Base-by-base conservation (phyloP, 2,329 filamentous ascomycete species). In the Fusarium euwallaceae region DNA sequence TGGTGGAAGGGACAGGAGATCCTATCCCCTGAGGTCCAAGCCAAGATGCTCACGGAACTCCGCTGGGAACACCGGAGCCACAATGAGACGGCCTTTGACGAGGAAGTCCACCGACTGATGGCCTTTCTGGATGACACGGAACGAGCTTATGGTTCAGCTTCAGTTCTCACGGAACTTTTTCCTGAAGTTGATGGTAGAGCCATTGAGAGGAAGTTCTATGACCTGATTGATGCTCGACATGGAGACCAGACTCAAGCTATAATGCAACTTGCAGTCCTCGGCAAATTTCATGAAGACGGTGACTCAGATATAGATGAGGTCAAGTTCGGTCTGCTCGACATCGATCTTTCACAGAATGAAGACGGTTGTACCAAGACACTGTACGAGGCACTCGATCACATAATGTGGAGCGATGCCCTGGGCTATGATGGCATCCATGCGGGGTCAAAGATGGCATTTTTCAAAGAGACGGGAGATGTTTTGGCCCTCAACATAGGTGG, bases 1-100 rank as follows among this genome's bases (percentile, higher is more conserved):
- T 92, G 91, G 91, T 92, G 91, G 91, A 87, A 86, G 71, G 90
- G 91, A 4, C 83, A 87, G 56, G 79, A 84, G 10, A 91, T 92
- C 41, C 72, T 85, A 6, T 81, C 81, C 36, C 81, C 83, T 3
- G 82, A 85, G 11, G 78, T 82, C 29, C 78, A 85, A 6, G 78
- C 79, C 6, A 80, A 79, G 59, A 79, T 83, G 76, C 78, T 74
- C 17, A 80, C 74, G 51, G 81, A 83, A 34, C 55, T 78, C 1
- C 69, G 79, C 37, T 83, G 78, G 80, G 80, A 77, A 6, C 78
- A 80, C 12, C 65, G 34, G 22, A 20, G 51, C 22, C 60, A 73
- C 66, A 32, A 81, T 75, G 36, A 80, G 80, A 58, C 80, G 14
- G 80, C 84, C 20, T 84, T 89, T 67, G 80, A 83, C 61, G 85